phyloP scores from a whole-genome alignment of 202 grass and related monocot species.

The Panicum hallii region DNA sequence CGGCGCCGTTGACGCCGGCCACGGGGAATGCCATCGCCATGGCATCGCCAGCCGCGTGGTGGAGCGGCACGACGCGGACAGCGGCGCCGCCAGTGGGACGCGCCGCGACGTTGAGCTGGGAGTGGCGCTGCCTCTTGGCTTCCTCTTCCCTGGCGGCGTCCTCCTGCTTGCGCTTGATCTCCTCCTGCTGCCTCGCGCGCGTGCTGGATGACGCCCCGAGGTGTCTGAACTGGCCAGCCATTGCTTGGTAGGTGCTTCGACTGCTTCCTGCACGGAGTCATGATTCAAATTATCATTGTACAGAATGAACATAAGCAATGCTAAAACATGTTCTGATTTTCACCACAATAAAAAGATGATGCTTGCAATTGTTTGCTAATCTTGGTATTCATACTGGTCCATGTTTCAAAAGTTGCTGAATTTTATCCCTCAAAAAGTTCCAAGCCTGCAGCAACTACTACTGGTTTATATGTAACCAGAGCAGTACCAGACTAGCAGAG shows the following conservation, averaged over 20 bases:
- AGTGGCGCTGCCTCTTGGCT: background rate
- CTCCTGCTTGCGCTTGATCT: background rate
- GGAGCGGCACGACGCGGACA: background rate
- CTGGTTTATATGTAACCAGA: background rate
- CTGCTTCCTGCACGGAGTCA: background rate
- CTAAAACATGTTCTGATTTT: background rate
- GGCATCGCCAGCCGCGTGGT: background rate
- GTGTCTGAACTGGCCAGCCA: background rate
- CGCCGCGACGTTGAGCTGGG: background rate
- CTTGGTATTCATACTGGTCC: background rate
- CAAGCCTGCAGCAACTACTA: background rate
- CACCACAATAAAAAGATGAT: background rate
- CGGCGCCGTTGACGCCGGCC: slow-evolving; percentile 1
- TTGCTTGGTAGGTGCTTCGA: background rate
- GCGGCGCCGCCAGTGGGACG: background rate
- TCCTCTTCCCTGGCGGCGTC: background rate
- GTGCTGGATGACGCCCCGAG: background rate
- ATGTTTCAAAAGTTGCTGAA: background rate
- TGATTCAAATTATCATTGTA: background rate
- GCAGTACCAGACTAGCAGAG: background rate
- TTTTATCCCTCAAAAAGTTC: background rate
- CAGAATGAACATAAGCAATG: background rate
- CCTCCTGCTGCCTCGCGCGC: background rate
- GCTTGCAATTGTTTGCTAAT: background rate
- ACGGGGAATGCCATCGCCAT: background rate